Percentiles rank a stretch among this genome's conserved stretches.
Conservation (phyloP, 768 basidiomycete species). For the Mycena amicta region DNA sequence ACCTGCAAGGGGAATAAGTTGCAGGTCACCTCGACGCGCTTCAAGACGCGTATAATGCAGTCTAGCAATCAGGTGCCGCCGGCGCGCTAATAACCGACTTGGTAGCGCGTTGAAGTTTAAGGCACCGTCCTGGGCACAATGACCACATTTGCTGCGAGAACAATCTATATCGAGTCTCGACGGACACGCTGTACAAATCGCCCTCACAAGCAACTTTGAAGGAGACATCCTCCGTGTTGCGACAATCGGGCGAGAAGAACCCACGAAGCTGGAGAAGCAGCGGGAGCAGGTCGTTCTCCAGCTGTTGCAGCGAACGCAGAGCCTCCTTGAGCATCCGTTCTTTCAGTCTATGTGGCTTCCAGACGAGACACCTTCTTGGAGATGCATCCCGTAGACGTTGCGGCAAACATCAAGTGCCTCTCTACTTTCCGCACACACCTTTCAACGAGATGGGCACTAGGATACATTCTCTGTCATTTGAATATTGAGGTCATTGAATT, state of each 20-base stretch:
- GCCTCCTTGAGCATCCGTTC: conserved; percentile 30
- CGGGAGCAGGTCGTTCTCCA: too few relatives aligned
- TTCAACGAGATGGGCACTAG: too few relatives aligned
- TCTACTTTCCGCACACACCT: conserved; percentile 21
- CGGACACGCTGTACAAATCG: conserved; percentile 7
- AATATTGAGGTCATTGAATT: too few relatives aligned
- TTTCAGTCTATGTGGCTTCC: conserved; percentile 36
- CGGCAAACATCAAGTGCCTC: conserved; percentile 1
- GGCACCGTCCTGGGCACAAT: too few relatives aligned
- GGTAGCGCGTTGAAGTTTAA: too few relatives aligned
- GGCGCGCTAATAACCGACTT: neutral
- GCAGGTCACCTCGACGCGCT: conserved; percentile 14
- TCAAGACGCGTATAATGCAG: conserved; percentile 12
- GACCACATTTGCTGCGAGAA: too few relatives aligned
- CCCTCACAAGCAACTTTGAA: conserved; percentile 10
- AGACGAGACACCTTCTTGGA: conserved; percentile 16
- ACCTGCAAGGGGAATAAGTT: conserved; percentile 3
- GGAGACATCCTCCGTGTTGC: conserved; percentile 40
- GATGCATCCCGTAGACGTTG: neutral
- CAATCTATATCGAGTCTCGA: too few relatives aligned
- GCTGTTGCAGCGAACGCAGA: conserved; percentile 31
- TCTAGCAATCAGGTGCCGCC: conserved; percentile 7
- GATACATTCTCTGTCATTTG: too few relatives aligned
- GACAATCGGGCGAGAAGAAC: too few relatives aligned
- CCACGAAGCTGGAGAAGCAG: too few relatives aligned